These are phyloP conservation scores for Amanita subjunquillea DNA, from an alignment of 768 basidiomycete species.

Conservation along the genomic window DNA sequence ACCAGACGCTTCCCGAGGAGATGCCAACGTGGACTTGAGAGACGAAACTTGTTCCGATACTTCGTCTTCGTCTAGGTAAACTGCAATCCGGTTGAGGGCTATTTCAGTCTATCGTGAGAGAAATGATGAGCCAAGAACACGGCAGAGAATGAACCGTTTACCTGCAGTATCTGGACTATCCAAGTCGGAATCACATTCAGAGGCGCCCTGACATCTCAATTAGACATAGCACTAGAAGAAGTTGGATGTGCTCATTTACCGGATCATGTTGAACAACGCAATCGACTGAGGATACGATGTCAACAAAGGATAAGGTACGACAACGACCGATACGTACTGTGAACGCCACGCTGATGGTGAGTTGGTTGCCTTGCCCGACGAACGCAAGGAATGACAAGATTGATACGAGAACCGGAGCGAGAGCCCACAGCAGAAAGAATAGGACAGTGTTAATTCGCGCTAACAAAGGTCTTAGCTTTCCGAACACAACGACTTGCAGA, in stretches of 20 bases:
- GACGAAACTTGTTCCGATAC: conserved; percentile 58
- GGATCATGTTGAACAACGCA: conserved; percentile 78
- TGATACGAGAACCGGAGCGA: too few relatives aligned
- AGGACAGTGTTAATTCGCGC: too few relatives aligned
- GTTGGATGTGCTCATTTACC: conserved; percentile 22
- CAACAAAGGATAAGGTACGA: background rate
- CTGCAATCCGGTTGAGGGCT: conserved; percentile 56
- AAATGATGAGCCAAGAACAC: background rate
- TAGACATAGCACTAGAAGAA: background rate
- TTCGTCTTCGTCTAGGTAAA: conserved; percentile 63
- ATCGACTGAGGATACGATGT: conserved; percentile 40
- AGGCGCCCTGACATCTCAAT: conserved; percentile 35
- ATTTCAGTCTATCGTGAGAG: conserved; percentile 38
- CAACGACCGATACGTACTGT: too few relatives aligned
- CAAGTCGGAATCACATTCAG: conserved; percentile 74
- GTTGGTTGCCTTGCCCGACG: background rate
- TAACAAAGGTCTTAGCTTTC: too few relatives aligned
- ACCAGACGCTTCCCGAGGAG: conserved; percentile 18
- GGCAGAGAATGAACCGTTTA: conserved; percentile 7
- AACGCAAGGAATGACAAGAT: too few relatives aligned
- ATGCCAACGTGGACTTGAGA: conserved; percentile 33
- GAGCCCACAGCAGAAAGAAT: too few relatives aligned
- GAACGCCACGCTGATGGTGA: background rate
- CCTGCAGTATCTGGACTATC: conserved; percentile 69
- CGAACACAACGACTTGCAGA: background rate